These are phyloP conservation scores for Begonia loranthoides DNA, from an alignment of 306 rosid genomes.

Conservation along the genomic window DNA sequence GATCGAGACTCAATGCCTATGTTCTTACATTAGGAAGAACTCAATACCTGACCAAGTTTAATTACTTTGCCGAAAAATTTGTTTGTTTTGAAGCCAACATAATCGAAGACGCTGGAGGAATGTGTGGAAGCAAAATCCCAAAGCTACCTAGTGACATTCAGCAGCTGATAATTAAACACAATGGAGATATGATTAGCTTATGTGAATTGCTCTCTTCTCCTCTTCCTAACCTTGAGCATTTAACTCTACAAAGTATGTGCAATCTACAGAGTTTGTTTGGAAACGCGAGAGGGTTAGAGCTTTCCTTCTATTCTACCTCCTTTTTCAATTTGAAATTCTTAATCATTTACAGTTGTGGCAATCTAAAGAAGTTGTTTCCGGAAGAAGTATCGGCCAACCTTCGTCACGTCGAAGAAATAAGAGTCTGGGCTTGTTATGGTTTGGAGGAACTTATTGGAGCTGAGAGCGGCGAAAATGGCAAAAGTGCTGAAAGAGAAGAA, in stretches of 20 bases:
- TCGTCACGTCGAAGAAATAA: background rate
- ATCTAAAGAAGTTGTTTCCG: background rate
- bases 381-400: background rate
- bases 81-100: background rate
- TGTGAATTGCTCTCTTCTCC: background rate
- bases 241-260: background rate
- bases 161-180: background rate
- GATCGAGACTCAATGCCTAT: background rate
- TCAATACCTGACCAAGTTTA: background rate
- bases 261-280: too few species aligned
- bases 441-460: background rate
- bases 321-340: background rate
- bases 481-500: background rate
- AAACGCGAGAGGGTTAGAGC: background rate
- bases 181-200: background rate
- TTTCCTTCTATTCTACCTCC: background rate
- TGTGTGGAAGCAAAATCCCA: background rate
- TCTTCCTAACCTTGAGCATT: background rate
- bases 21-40: background rate
- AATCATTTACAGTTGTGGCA: background rate
- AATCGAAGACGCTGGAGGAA: background rate
- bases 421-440: background rate
- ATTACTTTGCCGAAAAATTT: background rate
- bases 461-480: too few species aligned
- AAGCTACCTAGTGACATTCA: background rate